These are phyloP conservation scores for Cladophialophora psammophila DNA, from an alignment of 2,329 filamentous ascomycete species.

Conservation along the genomic window DNA sequence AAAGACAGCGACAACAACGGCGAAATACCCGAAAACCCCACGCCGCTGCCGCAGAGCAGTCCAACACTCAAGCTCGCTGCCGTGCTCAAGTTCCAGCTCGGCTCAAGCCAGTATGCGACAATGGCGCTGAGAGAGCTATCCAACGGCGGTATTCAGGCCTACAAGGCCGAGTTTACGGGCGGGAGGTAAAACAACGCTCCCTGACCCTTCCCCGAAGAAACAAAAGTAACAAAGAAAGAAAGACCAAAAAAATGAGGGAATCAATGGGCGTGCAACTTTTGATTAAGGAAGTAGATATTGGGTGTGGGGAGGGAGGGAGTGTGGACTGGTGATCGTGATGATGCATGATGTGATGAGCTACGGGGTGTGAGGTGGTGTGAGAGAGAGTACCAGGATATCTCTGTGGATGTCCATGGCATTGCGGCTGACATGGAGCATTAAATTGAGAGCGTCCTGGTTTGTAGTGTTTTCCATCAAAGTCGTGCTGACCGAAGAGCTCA, in stretches of 20 bases:
- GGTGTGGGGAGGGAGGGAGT: too few relatives aligned
- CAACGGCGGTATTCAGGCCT: conserved; percentile 69
- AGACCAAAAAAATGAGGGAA: too few relatives aligned
- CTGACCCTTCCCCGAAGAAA: too few relatives aligned
- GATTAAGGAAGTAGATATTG: too few relatives aligned
- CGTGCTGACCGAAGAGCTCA: background rate
- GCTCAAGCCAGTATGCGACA: conserved; percentile 82
- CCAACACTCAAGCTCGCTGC: conserved; percentile 39
- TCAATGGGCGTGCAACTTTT: too few relatives aligned
- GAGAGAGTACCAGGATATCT: background rate
- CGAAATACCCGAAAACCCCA: background rate
- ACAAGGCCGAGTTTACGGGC: conserved; percentile 68
- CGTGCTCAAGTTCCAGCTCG: conserved; percentile 74
- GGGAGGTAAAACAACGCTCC: conserved; percentile 44
- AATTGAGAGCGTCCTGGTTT: background rate
- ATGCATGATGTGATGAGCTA: too few relatives aligned
- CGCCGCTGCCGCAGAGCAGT: background rate
- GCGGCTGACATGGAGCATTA: background rate
- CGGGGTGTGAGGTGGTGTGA: too few relatives aligned
- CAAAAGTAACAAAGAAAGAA: too few relatives aligned
- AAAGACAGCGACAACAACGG: background rate
- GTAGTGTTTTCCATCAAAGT: too few relatives aligned
- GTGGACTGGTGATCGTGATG: too few relatives aligned
- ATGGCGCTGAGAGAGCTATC: conserved; percentile 83
- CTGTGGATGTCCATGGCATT: background rate